These are phyloP conservation scores for Naganishia randhawae DNA, from an alignment of 768 basidiomycete species.

Conservation along the genomic window DNA sequence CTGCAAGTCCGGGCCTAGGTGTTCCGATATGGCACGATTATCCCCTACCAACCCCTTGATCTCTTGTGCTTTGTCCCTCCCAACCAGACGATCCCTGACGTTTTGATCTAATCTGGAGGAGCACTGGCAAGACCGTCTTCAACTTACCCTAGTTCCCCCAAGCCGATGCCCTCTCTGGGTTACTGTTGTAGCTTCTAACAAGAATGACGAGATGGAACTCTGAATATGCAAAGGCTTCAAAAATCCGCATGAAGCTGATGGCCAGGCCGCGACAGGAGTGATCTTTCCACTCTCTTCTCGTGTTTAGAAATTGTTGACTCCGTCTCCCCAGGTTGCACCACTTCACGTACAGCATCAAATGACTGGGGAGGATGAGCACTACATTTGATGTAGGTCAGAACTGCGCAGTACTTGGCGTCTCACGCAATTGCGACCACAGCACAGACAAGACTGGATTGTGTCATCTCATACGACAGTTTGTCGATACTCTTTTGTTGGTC, in stretches of 20 bases:
- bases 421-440: background rate
- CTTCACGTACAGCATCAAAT: background rate
- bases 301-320: background rate
- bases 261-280: background rate
- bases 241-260: background rate
- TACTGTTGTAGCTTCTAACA: too few relatives aligned
- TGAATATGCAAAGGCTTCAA: background rate
- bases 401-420: background rate
- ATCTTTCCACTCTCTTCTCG: background rate
- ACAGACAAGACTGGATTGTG: background rate
- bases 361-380: background rate
- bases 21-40: too few relatives aligned
- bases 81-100: too few relatives aligned
- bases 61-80: too few relatives aligned
- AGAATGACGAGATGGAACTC: too few relatives aligned
- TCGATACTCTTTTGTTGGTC: constrained; percentile 6
- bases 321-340: background rate
- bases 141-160: too few relatives aligned
- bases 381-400: background rate
- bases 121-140: too few relatives aligned
- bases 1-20: too few relatives aligned
- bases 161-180: too few relatives aligned
- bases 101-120: too few relatives aligned
- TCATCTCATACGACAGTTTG: background rate
- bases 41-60: too few relatives aligned